phyloP scores from a whole-genome alignment of 1,284 basidiomycete species.

The Ganoderma leucocontextum region DNA sequence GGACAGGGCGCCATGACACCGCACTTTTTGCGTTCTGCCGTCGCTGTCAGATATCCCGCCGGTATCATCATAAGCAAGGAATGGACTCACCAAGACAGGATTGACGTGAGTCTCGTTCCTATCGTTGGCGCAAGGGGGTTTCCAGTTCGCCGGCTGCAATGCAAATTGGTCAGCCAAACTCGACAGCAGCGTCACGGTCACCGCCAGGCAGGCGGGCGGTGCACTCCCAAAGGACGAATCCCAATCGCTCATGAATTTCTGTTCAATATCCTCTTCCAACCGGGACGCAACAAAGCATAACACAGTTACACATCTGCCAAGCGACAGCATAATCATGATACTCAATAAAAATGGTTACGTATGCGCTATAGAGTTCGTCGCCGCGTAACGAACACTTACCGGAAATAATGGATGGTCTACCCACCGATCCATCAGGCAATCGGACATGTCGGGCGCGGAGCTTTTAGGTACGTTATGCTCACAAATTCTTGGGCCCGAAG shows the following conservation, averaged over 20 bases:
- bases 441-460: not conserved
- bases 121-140: slow-evolving; percentile 4
- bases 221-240: not conserved
- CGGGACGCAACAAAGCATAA: slow-evolving; percentile 6
- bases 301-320: slow-evolving; percentile 1
- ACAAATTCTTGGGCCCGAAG: not conserved
- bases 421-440: not conserved
- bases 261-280: not conserved
- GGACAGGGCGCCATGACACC: slow-evolving; percentile 6
- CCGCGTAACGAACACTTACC: not conserved
- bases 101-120: slow-evolving; percentile 7
- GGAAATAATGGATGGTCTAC: not conserved
- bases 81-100: slow-evolving; percentile 5
- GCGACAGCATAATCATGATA: slow-evolving; percentile 7
- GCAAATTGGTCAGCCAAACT: not conserved
- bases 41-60: slow-evolving; percentile 7
- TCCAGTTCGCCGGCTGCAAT: slow-evolving; percentile 3
- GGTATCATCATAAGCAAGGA: slow-evolving; percentile 3
- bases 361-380: not conserved
- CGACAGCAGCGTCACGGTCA: not conserved
- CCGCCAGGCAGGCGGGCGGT: not conserved
- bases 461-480: not conserved
- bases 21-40: slow-evolving; percentile 13
- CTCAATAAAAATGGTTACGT: not conserved
- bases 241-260: not conserved